Percentiles rank a stretch among this genome's conserved stretches.
These are phyloP conservation scores for Trichoderma endophyticum DNA, from an alignment of 2,329 filamentous ascomycete species.

Conservation along the genomic window DNA sequence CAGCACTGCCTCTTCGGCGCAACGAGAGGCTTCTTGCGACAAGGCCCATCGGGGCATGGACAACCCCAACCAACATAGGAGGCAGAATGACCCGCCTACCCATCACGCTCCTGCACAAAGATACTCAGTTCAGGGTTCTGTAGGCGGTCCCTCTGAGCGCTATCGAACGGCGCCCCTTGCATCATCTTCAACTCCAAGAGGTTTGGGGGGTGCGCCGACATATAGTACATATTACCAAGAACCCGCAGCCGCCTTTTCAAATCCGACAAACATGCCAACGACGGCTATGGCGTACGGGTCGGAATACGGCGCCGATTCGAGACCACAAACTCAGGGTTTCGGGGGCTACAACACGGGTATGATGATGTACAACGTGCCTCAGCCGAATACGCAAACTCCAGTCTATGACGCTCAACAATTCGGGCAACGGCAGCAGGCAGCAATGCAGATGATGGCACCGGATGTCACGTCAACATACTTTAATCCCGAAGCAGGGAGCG, in stretches of 20 bases:
- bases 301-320: slow-evolving; percentile 63
- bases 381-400: slow-evolving; percentile 57
- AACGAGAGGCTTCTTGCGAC: slow-evolving; percentile 5
- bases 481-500: slow-evolving; percentile 38
- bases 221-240: slow-evolving; percentile 61
- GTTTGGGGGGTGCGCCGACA: slow-evolving; percentile 55
- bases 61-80: slow-evolving; percentile 17
- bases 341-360: slow-evolving; percentile 59
- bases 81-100: slow-evolving; percentile 41
- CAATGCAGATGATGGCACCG: slow-evolving; percentile 64
- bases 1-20: slow-evolving; percentile 1
- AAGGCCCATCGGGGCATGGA: slow-evolving; percentile 20
- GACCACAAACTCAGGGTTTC: slow-evolving; percentile 54
- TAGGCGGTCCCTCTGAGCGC: slow-evolving; percentile 39
- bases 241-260: slow-evolving; percentile 48
- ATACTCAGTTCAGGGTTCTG: slow-evolving; percentile 49
- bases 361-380: slow-evolving; percentile 77
- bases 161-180: slow-evolving; percentile 50
- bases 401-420: slow-evolving; percentile 78
- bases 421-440: slow-evolving; percentile 70
- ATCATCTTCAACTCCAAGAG: slow-evolving; percentile 46
- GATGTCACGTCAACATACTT: slow-evolving; percentile 68
- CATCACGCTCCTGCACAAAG: slow-evolving; percentile 57
- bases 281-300: slow-evolving; percentile 56
- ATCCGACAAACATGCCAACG: slow-evolving; percentile 55